Evolutionary conservation across 768 basidiomycete species (phyloP), one percentile per base, ranked within the genome.

Genomic region (Amanita rubescens): DNA sequence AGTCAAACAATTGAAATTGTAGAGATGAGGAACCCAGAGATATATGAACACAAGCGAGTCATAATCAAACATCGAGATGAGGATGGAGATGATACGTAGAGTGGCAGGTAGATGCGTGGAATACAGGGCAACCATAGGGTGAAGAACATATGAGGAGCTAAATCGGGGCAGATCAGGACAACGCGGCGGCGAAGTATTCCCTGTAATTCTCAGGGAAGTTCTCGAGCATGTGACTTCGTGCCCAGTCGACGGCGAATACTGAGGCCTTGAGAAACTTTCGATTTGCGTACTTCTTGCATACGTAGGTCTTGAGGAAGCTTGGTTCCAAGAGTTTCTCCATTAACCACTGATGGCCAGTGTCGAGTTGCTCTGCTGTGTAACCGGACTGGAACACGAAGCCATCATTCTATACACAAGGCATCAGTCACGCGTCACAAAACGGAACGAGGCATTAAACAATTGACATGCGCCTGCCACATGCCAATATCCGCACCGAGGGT

Each of bases 201-300:
- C 8, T 19, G n/a, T 30, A 30, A 3, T 30, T 30, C 27, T 14
- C 7, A n/a, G 27, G 25, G 27, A 8, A 37, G 32, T 14, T 39
- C 38, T 38, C 38, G 17, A 5, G 25, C 12, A 19, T 33, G 15
- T 75, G 37, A 66, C 69, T 60, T 73, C 79, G 41, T 6, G 87
- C 85, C 85, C 85, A 88, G 53, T 86, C 79, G 63, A 87, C 76
- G 39, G 88, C 88, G 63, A 83, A 90, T 35, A 79, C 67, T 17
- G 87, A 85, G 27, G 88, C 95, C 70, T 95, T 92, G 67, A 98
- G 82, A 80, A 96, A 98, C 71, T 93, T 94, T 84, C 94, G 96
- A 78, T 90, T 81, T 42, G 92, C 84, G 69, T 98, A 99, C 75
- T 99, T 98, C 76, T 88, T 88, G 81, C 83, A 94, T 35, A 94